Percentiles rank a stretch among this genome's conserved stretches.
phyloP scores from a whole-genome alignment of 768 basidiomycete genomes.

The Mrakia gelida region DNA sequence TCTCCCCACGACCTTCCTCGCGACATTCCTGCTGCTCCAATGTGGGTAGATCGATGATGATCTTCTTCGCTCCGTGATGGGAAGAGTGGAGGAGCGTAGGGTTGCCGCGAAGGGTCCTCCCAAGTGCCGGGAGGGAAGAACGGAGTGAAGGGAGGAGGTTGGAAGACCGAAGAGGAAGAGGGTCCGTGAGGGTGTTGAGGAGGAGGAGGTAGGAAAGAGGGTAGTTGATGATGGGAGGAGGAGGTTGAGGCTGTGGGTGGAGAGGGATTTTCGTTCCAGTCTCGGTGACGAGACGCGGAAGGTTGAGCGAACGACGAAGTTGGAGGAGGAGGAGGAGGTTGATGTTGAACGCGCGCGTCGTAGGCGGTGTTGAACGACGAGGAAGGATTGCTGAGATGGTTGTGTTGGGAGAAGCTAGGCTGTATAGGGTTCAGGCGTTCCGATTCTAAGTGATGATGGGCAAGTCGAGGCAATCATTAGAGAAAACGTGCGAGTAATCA shows the following conservation, averaged over 20 bases:
- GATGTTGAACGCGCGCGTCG: not conserved
- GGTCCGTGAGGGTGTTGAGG: not conserved
- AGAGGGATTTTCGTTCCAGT: not conserved
- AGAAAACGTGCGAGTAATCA: not conserved
- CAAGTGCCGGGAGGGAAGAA: not conserved
- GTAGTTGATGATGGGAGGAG: not conserved
- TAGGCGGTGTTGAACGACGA: not conserved
- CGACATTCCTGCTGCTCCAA: not conserved
- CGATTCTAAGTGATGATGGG: not conserved
- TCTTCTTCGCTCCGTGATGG: not conserved
- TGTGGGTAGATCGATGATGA: not conserved
- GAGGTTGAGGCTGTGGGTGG: not conserved
- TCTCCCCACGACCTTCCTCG: not conserved
- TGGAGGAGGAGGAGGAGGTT: not conserved
- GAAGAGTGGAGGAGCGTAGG: not conserved
- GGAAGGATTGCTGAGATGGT: not conserved
- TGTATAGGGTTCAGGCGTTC: not conserved
- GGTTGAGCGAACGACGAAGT: not conserved
- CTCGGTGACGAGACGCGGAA: not conserved
- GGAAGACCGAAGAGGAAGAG: not conserved
- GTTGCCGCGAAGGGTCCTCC: not conserved
- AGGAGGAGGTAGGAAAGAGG: not conserved
- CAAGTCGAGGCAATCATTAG: not conserved
- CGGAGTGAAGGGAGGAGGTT: not conserved
- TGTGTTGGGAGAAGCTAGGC: not conserved